Base-by-base conservation (phyloP, 495 filamentous ascomycete species). In the Cryomyces minteri region DNA sequence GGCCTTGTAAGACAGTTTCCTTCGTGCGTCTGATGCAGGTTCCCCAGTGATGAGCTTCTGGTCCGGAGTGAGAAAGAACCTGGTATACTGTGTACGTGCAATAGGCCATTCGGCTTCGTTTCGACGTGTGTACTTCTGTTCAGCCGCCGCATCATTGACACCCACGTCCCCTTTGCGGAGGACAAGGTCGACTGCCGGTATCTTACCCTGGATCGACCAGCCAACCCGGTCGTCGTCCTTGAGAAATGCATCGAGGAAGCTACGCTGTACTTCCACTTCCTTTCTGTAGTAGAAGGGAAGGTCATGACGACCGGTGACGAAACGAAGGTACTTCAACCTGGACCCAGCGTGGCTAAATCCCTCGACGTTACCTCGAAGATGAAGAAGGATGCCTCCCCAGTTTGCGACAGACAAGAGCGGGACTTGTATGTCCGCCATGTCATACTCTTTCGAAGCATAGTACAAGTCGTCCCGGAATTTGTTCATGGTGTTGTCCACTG, bases 241-340 rank as follows among this genome's bases (percentile, higher is more conserved):
- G 29, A 83, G 67, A 53, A 82, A 83, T 0, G 78, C 79, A 48
- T 77, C 70, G 2, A 82, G 61, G 50, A 83, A 82, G 47, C 69
- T 74, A 32, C 64, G 65, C 53, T 83, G 78, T 0, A 83, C 30
- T 47, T 77, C 70, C 4, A 77, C 77, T 45, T 79, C 71, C 36
- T 79, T 72, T 3, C 66, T 49, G 48, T 79, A 80, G 59, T 80
- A 83, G 59, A 83, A 82, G 0, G 79, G 79, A 5, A 83, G 63
- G 51, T 83, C 78, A 50, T 83, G 79, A 0, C 79, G 68, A 8
- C 78, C 79, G 0, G 71, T 75, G 49, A 82, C 76, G 54, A 80
- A 76, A 7, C 77, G 68, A 4, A 81, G 59, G 48, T 76, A 81
- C 55, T 82, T 82, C 39, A 73, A 56, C 43, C 71, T 61, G 2